phyloP scores from a whole-genome alignment of 2,329 filamentous ascomycete species.

The Fusarium acutatum region DNA sequence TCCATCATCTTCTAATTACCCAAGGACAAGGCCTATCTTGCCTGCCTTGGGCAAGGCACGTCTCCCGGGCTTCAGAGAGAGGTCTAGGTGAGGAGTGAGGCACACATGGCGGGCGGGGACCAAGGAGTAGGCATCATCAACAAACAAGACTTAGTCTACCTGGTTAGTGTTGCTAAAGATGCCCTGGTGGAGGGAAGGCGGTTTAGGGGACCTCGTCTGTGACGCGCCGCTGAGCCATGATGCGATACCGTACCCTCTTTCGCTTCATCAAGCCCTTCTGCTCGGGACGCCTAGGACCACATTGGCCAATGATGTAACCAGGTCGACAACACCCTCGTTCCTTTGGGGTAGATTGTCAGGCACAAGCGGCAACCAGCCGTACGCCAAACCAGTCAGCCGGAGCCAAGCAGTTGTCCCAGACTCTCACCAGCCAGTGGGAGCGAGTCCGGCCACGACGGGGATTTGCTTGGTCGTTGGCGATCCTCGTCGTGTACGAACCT shows the following conservation, averaged over 20 bases:
- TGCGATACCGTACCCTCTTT: constrained; percentile 11
- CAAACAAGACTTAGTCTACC: not conserved
- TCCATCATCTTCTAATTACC: not conserved
- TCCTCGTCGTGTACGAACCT: not conserved
- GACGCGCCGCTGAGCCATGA: constrained; percentile 22
- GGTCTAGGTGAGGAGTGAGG: not conserved
- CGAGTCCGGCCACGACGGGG: constrained; percentile 7
- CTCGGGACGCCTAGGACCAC: not conserved
- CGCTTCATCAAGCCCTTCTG: constrained; percentile 12
- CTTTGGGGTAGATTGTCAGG: constrained; percentile 33
- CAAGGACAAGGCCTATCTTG: not conserved
- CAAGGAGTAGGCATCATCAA: not conserved
- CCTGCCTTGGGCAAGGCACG: not conserved
- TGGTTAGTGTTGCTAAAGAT: not conserved
- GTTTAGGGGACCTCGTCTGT: constrained; percentile 22
- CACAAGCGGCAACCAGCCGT: constrained; percentile 23
- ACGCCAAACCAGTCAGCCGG: constrained; percentile 32
- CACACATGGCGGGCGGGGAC: constrained; percentile 25
- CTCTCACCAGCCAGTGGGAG: constrained; percentile 16
- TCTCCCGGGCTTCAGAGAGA: not conserved
- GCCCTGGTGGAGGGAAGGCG: constrained; percentile 1
- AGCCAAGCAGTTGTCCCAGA: constrained; percentile 5
- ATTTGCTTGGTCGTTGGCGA: constrained; percentile 7
- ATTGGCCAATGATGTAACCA: not conserved
- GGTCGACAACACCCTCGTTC: not conserved